Base-by-base conservation (phyloP, 768 basidiomycete genomes). In the Crucibulum laeve region DNA sequence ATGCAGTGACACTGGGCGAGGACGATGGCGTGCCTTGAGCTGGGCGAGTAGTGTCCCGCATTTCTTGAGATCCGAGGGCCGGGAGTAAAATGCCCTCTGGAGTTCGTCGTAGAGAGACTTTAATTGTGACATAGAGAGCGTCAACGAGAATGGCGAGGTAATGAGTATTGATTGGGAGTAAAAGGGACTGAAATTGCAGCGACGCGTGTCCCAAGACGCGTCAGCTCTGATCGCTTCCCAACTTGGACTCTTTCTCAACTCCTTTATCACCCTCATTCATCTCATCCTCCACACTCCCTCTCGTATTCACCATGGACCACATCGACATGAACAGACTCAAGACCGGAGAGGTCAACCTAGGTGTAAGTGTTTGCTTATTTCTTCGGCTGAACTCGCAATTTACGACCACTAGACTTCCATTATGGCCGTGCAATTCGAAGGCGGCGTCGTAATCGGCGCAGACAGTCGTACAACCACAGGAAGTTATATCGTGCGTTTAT, bases 401-500 rank as follows among this genome's bases (percentile, higher is more conserved):
- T 23, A 37, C 43, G 45, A 28, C 38, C n/a, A 46, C 4, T 55
- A 97, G 91, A 99, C 95, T 44, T 97, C 95, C 33, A 98, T 99
- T 63, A 97, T 97, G 94, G 95, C 96, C 42, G 94, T 98, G 50
- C 91, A 93, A 57, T 99, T 99, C 71, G 74, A 91, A 25, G 83
- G 82, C 23, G 96, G 96, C 28, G 96, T 99, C 46, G 84, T 99
- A 53, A 82, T 98, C 48, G 96, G 96, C 33, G 96, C 96, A 52
- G 96, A 99, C 71, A 89, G 87, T 77, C 80, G 95, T 47, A 99
- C 95, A 47, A 97, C 96, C 0, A 94, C 91, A 5, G 96, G 95
- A 52, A 85, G 84, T 69, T 98, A 96, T 67, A 95, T 96, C 61
- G 95, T 93, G 62, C 50, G 83, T 62, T 22, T 40, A 15, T 34